phyloP scores from a whole-genome alignment of 495 filamentous ascomycete species.

The Lentithecium fluviatile region DNA sequence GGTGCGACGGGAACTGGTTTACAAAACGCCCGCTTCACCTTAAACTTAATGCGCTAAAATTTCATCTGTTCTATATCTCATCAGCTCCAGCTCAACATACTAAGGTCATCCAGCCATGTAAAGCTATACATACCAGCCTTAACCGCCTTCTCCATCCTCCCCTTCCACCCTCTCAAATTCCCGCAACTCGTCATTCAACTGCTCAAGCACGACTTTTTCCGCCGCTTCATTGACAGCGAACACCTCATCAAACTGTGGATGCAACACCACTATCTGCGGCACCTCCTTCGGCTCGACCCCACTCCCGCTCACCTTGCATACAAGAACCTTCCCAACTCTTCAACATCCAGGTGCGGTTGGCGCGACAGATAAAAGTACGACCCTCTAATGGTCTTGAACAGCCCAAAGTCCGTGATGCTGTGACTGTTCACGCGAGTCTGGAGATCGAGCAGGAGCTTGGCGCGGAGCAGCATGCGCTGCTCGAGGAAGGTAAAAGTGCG shows the following conservation, averaged over 20 bases:
- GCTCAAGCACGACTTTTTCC: too few species aligned
- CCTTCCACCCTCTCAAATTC: too few species aligned
- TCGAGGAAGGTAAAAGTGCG: not conserved
- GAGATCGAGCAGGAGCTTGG: not conserved
- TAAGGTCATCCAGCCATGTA: too few species aligned
- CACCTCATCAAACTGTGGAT: not conserved
- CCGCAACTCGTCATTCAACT: too few species aligned
- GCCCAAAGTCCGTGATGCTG: not conserved
- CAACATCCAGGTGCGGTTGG: not conserved
- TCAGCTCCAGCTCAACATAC: too few species aligned
- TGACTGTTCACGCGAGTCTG: not conserved
- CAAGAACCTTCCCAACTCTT: not conserved
- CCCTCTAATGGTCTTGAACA: not conserved
- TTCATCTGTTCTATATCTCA: too few species aligned
- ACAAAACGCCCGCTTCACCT: too few species aligned
- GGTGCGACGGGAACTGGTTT: too few species aligned
- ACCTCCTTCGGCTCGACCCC: not conserved
- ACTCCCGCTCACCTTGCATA: not conserved
- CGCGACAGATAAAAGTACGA: not conserved
- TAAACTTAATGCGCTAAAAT: too few species aligned
- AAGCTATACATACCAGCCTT: too few species aligned
- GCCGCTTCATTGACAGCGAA: too few species aligned
- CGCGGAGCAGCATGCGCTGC: constrained; percentile 1
- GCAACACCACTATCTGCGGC: not conserved
- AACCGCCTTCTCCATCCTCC: too few species aligned